A percentile compares a stretch with the other conserved stretches of the same genome.
These are phyloP conservation scores for Pyrrhoderma noxium DNA, from an alignment of 1,284 basidiomycete species.

Conservation along the genomic window DNA sequence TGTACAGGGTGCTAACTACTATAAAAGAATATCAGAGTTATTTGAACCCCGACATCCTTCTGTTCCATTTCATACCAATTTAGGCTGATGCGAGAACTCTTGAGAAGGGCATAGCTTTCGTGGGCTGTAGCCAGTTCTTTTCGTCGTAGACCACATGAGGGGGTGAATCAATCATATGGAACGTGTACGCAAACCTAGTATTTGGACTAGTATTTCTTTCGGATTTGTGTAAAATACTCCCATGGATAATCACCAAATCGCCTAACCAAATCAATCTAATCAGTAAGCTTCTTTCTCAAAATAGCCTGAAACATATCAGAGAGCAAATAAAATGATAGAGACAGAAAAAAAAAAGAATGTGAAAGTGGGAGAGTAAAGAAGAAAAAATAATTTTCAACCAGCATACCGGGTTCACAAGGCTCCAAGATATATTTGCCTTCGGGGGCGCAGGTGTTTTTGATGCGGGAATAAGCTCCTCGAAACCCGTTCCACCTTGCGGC, in stretches of 20 bases:
- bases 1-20: no score
- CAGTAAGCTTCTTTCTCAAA: neutral
- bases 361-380: neutral
- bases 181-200: slow-evolving; percentile 88
- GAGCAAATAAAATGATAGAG: neutral
- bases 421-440: slow-evolving; percentile 61
- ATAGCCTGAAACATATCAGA: slow-evolving; percentile 8
- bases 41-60: neutral
- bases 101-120: slow-evolving; percentile 72
- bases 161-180: slow-evolving; percentile 81
- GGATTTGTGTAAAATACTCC: slow-evolving; percentile 83
- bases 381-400: slow-evolving; percentile 19
- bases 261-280: slow-evolving; percentile 36
- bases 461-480: slow-evolving; percentile 51
- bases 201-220: slow-evolving; percentile 66
- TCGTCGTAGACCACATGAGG: slow-evolving; percentile 61
- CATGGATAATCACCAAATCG: slow-evolving; percentile 86
- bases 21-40: neutral
- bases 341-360: neutral
- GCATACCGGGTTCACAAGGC: slow-evolving; percentile 67
- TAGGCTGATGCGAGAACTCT: slow-evolving; percentile 39
- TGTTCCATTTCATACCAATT: neutral
- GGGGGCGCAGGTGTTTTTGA: slow-evolving; percentile 36
- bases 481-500: slow-evolving; percentile 70
- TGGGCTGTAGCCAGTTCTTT: slow-evolving; percentile 89